Base-by-base conservation (phyloP, 306 rosid species). In the Vigna radiata region DNA sequence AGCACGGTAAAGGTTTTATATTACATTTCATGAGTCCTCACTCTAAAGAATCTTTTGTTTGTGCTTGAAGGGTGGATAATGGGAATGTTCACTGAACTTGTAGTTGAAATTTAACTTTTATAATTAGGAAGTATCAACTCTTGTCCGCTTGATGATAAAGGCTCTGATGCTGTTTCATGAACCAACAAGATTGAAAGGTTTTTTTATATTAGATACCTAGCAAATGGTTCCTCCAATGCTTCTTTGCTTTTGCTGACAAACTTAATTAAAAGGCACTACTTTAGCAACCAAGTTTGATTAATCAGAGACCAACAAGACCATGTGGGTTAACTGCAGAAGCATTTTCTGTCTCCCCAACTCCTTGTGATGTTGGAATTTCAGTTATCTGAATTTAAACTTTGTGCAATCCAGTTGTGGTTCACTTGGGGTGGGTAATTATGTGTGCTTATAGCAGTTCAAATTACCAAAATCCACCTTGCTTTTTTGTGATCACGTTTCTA, bases 401-500 rank as follows among this genome's bases (percentile, higher is more conserved):
- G 55, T 48, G n/a, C 5, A 14, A 68, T 70, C 31, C 25, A 29
- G 46, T 52, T 9, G 21, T 52, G 60, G 25, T 70, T 70, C 47
- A 49, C 47, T 9, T 1, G 59, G 73, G 25, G 19, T 25, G 59
- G 39, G 25, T 9, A 68, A 31, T 70, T 14, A 11, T 58, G 55
- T 53, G 33, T 71, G 21, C 41, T 68, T 59, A 25, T 43, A 39
- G 33, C 27, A 58, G 15, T 49, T 27, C 67, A 77, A 23, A 63
- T 65, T 72, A 55, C 37, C 39, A 43, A 74, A 55, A 14, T 46
- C 75, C 46, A 56, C 60, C 54, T 48, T 48, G 29, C 66, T 21
- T 65, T 58, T 29, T 72, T 17, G 76, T 79, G 79, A 47, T 77
- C 10, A 61, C 25, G 16, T 18, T 55, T 29, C 48, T 79, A 52